phyloP scores from a whole-genome alignment of 768 basidiomycete species.

The Boletus sp. region DNA sequence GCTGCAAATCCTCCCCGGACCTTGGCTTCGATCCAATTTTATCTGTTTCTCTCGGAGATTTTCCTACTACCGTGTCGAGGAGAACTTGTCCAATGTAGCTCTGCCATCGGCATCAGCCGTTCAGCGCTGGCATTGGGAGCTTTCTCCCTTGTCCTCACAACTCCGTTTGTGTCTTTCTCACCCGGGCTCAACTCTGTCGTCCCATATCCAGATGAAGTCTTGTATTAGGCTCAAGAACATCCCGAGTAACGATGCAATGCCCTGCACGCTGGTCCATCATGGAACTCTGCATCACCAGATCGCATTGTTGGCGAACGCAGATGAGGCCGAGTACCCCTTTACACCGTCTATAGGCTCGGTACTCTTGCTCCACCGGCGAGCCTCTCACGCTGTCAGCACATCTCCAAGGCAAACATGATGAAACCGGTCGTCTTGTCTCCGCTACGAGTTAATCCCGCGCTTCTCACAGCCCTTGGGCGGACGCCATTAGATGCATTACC shows the following conservation, averaged over 20 bases:
- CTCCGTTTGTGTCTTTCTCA: not conserved
- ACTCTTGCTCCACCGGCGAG: not conserved
- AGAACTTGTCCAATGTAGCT: slow-evolving; percentile 65
- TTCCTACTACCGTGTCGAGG: slow-evolving; percentile 46
- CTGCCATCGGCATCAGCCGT: slow-evolving; percentile 77
- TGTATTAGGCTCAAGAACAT: slow-evolving; percentile 73
- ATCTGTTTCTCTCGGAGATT: slow-evolving; percentile 54
- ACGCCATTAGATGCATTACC: slow-evolving; percentile 71
- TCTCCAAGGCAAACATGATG: slow-evolving; percentile 38
- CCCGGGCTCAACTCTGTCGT: not conserved
- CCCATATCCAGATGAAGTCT: not conserved
- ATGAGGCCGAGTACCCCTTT: slow-evolving; percentile 71
- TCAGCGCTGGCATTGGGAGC: slow-evolving; percentile 80
- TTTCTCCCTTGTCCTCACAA: slow-evolving; percentile 65
- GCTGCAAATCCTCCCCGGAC: slow-evolving; percentile 63
- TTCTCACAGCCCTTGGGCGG: slow-evolving; percentile 59
- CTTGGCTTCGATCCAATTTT: slow-evolving; percentile 79
- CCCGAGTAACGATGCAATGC: slow-evolving; percentile 66
- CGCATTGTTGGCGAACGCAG: slow-evolving; percentile 52
- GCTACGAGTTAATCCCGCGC: slow-evolving; percentile 1
- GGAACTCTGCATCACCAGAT: slow-evolving; percentile 50
- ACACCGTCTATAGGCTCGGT: slow-evolving; percentile 60
- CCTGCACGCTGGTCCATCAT: slow-evolving; percentile 49
- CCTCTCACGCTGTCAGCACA: slow-evolving; percentile 26
- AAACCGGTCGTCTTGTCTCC: slow-evolving; percentile 40